Base-by-base conservation (phyloP, 1,139 yeast species). In the Scheffersomyces insectosa region DNA sequence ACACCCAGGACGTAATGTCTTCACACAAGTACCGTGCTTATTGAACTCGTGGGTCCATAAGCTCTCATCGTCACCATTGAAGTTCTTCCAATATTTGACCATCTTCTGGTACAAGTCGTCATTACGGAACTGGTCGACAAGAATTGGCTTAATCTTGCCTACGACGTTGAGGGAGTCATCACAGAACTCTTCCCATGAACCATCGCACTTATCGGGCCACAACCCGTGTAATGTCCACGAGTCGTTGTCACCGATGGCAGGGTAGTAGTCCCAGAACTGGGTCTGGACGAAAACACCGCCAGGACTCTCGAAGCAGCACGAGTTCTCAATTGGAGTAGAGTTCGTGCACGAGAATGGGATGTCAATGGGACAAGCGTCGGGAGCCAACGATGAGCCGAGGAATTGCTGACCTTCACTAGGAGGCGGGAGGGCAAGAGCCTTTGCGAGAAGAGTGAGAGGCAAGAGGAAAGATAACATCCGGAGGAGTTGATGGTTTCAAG, bases 11-110 rank as follows among this genome's bases (percentile, higher is more conserved):
- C 77, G 77, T 40, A 91, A 71, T 0, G 97, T 90, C 32, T 83
- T 79, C 69, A 91, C 82, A 64, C 98, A 93, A 0, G 97, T 90
- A 4, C 93, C 98, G 59, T 93, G 99, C 64, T 93, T 93, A 69
- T 91, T 91, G 74, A 80, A 93, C 65, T 93, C 99, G 63, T 93
- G 98, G 27, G 81, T 75, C 98, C 99, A 93, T 43, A 93, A 71
- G 16, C 77, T 66, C 48, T 82, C 88, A 60, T 90, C 97, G 37
- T 64, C 55, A 2, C 95, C 93, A 46, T 81, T 81, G 62, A 76
- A 79, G 58, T 88, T 86, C 63, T 87, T 87, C 98, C 98, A 93
- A 42, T 75, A 65, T 16, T 55, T 54, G 14, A 69, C 57, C 89
- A 93, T 82, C 46, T 77, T 76, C 3, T 68, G 63, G 39, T 84